A percentile compares a stretch with the other conserved stretches of the same genome.
These are phyloP conservation scores for Apiospora sp. DNA, from an alignment of 2,329 filamentous ascomycete species.

Conservation along the genomic window DNA sequence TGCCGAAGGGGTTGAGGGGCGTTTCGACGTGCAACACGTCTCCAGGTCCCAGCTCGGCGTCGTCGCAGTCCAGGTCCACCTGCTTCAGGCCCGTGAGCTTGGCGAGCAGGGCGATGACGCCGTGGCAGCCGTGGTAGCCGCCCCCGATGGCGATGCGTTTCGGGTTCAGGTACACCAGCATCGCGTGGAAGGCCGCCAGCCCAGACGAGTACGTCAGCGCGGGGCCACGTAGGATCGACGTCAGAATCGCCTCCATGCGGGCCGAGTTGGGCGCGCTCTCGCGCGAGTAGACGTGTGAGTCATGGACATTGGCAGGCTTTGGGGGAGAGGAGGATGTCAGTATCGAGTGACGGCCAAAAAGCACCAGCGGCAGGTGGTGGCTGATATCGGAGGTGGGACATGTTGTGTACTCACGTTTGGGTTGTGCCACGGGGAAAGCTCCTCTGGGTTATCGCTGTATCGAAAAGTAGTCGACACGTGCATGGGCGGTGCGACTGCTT, in stretches of 20 bases:
- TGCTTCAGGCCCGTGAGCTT: conserved; percentile 79
- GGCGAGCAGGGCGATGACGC: conserved; percentile 76
- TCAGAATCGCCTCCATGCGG: conserved; percentile 84
- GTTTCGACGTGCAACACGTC: conserved; percentile 94
- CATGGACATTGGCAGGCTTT: conserved; percentile 58
- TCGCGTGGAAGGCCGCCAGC: conserved; percentile 85
- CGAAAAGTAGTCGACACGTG: conserved; percentile 93
- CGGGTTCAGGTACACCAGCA: conserved; percentile 85
- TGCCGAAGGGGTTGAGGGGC: conserved; percentile 89
- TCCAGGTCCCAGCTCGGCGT: conserved; percentile 72
- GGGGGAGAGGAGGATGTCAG: neutral
- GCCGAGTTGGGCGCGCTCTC: conserved; percentile 79
- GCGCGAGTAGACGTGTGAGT: conserved; percentile 85
- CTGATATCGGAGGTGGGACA: neutral
- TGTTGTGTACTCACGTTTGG: conserved; percentile 58
- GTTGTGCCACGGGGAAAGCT: conserved; percentile 63
- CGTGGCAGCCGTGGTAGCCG: conserved; percentile 95
- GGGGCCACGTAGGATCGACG: conserved; percentile 74
- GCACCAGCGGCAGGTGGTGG: no score
- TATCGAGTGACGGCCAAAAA: neutral
- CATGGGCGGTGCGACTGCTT: conserved; percentile 86
- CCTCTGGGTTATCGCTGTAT: conserved; percentile 75
- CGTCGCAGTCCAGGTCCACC: conserved; percentile 74
- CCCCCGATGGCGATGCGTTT: conserved; percentile 81
- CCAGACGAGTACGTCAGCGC: conserved; percentile 84